Percentiles rank a stretch among this genome's conserved stretches.
phyloP scores from a whole-genome alignment of 768 basidiomycete genomes.

The Strobilomyces echinocephalus region DNA sequence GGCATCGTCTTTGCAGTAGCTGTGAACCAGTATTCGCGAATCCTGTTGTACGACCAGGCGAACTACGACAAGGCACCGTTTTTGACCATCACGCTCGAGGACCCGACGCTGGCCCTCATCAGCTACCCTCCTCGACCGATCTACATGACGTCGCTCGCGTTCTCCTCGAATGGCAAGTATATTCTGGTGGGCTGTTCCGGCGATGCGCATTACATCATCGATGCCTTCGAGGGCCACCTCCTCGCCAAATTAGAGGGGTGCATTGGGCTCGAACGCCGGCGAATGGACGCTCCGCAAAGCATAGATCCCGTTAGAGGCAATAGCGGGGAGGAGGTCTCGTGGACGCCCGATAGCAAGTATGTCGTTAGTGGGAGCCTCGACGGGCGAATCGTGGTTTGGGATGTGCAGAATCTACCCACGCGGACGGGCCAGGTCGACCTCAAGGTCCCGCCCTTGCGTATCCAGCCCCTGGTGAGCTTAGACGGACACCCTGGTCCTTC shows the following conservation, averaged over 20 bases:
- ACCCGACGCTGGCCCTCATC: constrained; percentile 67
- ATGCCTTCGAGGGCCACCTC: constrained; percentile 82
- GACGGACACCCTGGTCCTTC: constrained; percentile 83
- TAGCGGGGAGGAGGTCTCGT: constrained; percentile 90
- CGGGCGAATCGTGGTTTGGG: constrained; percentile 86
- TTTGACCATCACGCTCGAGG: constrained; percentile 74
- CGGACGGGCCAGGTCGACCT: constrained; percentile 51
- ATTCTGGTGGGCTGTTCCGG: constrained; percentile 91
- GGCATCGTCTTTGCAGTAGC: constrained; percentile 85
- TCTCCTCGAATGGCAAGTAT: constrained; percentile 87
- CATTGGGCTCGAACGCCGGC: constrained; percentile 72
- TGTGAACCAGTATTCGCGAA: constrained; percentile 76
- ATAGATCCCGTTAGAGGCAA: constrained; percentile 72
- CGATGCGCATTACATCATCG: constrained; percentile 88
- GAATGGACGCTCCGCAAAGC: constrained; percentile 40
- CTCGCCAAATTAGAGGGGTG: constrained; percentile 85
- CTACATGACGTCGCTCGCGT: constrained; percentile 85
- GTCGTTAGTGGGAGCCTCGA: constrained; percentile 81
- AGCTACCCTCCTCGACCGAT: constrained; percentile 85
- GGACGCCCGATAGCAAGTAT: constrained; percentile 93
- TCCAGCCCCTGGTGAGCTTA: constrained; percentile 48
- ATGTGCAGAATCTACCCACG: constrained; percentile 60
- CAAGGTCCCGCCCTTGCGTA: constrained; percentile 45
- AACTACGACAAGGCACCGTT: constrained; percentile 94
- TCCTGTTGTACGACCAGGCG: constrained; percentile 79